Base-by-base conservation (phyloP, 1,284 basidiomycete species). In the Irpex rosettiformis region DNA sequence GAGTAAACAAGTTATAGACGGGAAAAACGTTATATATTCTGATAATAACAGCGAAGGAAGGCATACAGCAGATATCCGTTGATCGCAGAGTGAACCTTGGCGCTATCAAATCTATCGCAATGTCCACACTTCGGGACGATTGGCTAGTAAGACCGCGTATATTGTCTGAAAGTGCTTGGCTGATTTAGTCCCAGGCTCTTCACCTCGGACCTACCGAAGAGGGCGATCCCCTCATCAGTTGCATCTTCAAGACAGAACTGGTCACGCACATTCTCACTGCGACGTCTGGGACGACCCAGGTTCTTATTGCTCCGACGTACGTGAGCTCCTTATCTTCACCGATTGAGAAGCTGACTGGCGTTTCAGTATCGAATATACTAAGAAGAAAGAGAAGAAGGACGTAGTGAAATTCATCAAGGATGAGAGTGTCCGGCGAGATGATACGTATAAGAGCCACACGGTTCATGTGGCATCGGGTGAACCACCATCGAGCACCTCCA, bases 301-400 rank as follows among this genome's bases (percentile, higher is more conserved):
- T 99, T 33, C 74, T 84, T 49, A 85, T 96, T 64, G 85, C 82
- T 0, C 88, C 93, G 22, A 83, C 80, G 92, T 96, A 70, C 67
- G 91, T 77, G 7, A 33, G 25, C 21, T 28, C 13, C 4, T 42
- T 60, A 24, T 13, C 52, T 11, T 37, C 22, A 53, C 22, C 33
- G 51, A 21, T n/a, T 49, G 21, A 42, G 56, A 54, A 59, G n/a
- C 55, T 24, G 54, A 58, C 54, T 61, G 18, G 57, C 37, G 10
- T 55, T 21, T 13, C 61, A 96, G 93, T 1, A 77, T 97, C 61
- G 85, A 91, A 53, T 99, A 97, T 71, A 81, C 83, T 43, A 99
- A 99, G 82, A 99, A 98, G 83, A 98, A 95, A 75, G 96, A 96
- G 66, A 99, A 99, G 79, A 88, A 88, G 70, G 87, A 91, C 2